Conservation (phyloP, 2,329 filamentous ascomycete species). For the Fusarium anguioides region DNA sequence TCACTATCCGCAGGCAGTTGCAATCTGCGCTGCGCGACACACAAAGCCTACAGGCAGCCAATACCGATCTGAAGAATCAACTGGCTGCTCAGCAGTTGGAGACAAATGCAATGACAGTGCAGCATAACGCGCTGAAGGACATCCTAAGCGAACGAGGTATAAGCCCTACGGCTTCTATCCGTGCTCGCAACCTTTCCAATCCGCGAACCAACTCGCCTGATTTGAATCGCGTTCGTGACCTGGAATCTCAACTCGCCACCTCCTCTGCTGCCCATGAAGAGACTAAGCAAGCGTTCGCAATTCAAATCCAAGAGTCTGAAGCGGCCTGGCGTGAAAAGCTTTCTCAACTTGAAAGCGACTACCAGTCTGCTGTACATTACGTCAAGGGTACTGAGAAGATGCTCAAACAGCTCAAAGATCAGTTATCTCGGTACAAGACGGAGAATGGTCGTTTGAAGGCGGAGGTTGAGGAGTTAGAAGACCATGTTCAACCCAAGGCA, state of each 20-base stretch:
- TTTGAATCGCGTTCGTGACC: slow-evolving; percentile 79
- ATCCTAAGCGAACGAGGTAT: slow-evolving; percentile 90
- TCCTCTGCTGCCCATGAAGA: slow-evolving; percentile 87
- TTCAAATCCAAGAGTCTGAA: slow-evolving; percentile 87
- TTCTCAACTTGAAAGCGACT: slow-evolving; percentile 93
- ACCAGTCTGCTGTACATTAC: slow-evolving; percentile 97
- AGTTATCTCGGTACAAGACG: slow-evolving; percentile 90
- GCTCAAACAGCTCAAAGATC: slow-evolving; percentile 98
- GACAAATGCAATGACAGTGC: slow-evolving; percentile 90
- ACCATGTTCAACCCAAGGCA: slow-evolving; percentile 56
- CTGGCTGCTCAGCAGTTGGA: slow-evolving; percentile 89
- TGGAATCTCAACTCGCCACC: slow-evolving; percentile 87
- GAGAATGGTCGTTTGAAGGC: slow-evolving; percentile 85
- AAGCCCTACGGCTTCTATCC: slow-evolving; percentile 76
- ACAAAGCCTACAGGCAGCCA: slow-evolving; percentile 82
- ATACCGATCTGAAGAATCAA: slow-evolving; percentile 83
- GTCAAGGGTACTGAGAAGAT: slow-evolving; percentile 99
- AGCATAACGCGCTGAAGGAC: slow-evolving; percentile 93
- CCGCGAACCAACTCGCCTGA: slow-evolving; percentile 81
- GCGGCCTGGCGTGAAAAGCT: slow-evolving; percentile 91
- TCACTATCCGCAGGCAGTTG: slow-evolving; percentile 88
- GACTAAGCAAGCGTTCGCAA: slow-evolving; percentile 79
- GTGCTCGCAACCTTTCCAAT: slow-evolving; percentile 79
- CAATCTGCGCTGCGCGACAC: slow-evolving; percentile 86
- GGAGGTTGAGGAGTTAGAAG: slow-evolving; percentile 78